Conservation (phyloP, 1,139 yeast species). For the Taphrina sp. region DNA sequence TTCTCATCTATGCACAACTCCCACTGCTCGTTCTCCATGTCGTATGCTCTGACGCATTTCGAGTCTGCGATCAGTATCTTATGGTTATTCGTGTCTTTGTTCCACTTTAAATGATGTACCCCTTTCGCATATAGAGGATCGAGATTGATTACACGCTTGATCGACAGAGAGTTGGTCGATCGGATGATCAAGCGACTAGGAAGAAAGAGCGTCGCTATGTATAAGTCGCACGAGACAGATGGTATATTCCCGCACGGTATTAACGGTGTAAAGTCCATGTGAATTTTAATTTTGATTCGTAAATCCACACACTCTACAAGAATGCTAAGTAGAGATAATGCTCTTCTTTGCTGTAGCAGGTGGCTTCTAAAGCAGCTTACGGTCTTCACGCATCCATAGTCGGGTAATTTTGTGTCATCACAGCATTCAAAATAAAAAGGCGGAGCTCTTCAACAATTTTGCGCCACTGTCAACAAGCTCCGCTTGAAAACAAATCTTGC, state of each 20-base stretch:
- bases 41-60: constrained; percentile 35
- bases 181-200: constrained; percentile 29
- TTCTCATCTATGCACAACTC: constrained; percentile 33
- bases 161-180: constrained; percentile 31
- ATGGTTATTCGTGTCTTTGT: constrained; percentile 24
- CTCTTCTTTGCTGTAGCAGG: too few species aligned
- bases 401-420: too few species aligned
- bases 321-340: too few species aligned
- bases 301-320: too few species aligned
- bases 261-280: constrained; percentile 26
- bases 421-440: too few species aligned
- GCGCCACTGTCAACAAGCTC: too few species aligned
- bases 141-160: constrained; percentile 31
- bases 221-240: constrained; percentile 18
- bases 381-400: too few species aligned
- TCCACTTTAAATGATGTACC: constrained; percentile 18
- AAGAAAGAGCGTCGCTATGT: constrained; percentile 18
- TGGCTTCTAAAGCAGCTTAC: too few species aligned
- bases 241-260: constrained; percentile 16
- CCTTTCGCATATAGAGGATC: constrained; percentile 15
- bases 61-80: constrained; percentile 36
- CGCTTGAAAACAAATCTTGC: too few species aligned
- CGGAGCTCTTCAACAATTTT: too few species aligned
- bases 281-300: too few species aligned
- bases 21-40: constrained; percentile 32